Base-by-base conservation (phyloP, 805 yeast genomes). In the Grigorovia humatica region DNA sequence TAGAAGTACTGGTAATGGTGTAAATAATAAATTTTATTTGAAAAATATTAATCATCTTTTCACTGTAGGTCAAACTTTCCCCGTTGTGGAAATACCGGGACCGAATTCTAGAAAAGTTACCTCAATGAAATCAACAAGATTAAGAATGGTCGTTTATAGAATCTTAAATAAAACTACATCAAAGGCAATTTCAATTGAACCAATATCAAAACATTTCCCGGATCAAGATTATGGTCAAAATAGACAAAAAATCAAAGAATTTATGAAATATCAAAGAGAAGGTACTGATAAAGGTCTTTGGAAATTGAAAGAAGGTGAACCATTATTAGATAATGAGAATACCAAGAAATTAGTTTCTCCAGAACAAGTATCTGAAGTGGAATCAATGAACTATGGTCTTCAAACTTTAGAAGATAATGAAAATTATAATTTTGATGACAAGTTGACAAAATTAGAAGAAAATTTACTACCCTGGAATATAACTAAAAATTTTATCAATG, bases 221-320 rank as follows among this genome's bases (percentile, higher is more conserved):
- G 98, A 89, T 59, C 97, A 90, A 67, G 90, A 86, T 62, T 98
- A 93, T 63, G 90, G 91, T 88, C 99, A 93, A 66, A 91, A 88
- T 64, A 78, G 99, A 60, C 98, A 91, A 70, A 76, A 96, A 55
- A 75, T 93, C 52, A 93, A 93, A 67, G 99, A 93, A 70, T 93
- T 93, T 60, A 93, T 93, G 99, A 97, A 90, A 61, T 93, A 87
- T 61, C 97, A 91, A 70, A 76, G 97, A 59, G 81, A 84, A 42
- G 98, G 98, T 12, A 88, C 84, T 8, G 97, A 90, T 67, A 96
- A 89, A 59, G 96, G 97, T 0, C 85, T 73, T 61, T 93, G 99
- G 99, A 91, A 89, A 62, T 74, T 93, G 52, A 88, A 88, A 61
- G 74, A 78, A 1, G 70, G 74, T 3, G 85, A 81, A 46, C 74